phyloP scores from a whole-genome alignment of 2,329 filamentous ascomycete species.

The Fusarium sp. region DNA sequence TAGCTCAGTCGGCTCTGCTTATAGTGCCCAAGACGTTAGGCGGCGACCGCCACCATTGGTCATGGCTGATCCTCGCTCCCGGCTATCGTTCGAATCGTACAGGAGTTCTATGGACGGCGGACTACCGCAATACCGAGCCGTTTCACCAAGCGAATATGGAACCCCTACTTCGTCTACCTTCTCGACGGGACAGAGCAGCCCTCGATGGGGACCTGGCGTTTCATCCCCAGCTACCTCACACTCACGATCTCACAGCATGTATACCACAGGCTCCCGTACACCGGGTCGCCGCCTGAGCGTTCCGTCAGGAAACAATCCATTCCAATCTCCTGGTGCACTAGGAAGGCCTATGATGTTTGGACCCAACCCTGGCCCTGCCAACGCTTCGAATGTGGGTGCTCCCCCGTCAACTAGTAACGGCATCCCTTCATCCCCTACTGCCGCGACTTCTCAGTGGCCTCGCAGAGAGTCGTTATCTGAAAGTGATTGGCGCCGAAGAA shows the following conservation, averaged over 20 bases:
- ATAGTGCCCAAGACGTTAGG: slow-evolving; percentile 73
- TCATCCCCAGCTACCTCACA: slow-evolving; percentile 79
- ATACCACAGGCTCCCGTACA: slow-evolving; percentile 69
- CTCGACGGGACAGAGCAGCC: slow-evolving; percentile 80
- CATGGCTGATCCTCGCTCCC: slow-evolving; percentile 79
- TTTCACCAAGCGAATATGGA: slow-evolving; percentile 79
- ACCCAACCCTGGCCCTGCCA: slow-evolving; percentile 64
- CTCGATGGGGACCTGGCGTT: slow-evolving; percentile 74
- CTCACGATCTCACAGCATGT: slow-evolving; percentile 78
- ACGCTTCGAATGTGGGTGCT: slow-evolving; percentile 65
- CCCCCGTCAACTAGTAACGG: slow-evolving; percentile 69
- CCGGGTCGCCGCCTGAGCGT: slow-evolving; percentile 84
- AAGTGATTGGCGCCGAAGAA: slow-evolving; percentile 83
- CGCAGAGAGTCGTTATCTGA: slow-evolving; percentile 76
- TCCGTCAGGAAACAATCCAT: slow-evolving; percentile 79
- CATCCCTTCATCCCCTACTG: slow-evolving; percentile 73
- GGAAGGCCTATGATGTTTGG: slow-evolving; percentile 66
- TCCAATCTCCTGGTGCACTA: slow-evolving; percentile 70
- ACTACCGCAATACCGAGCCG: slow-evolving; percentile 68
- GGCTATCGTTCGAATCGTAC: slow-evolving; percentile 76
- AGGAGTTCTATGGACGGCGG: slow-evolving; percentile 72
- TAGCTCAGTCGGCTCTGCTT: slow-evolving; percentile 72
- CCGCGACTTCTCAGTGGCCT: slow-evolving; percentile 70
- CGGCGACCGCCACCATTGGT: slow-evolving; percentile 83
- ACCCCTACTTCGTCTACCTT: slow-evolving; percentile 88